Conservation (phyloP, 23 red algal species). For the Gracilaria caudata region DNA sequence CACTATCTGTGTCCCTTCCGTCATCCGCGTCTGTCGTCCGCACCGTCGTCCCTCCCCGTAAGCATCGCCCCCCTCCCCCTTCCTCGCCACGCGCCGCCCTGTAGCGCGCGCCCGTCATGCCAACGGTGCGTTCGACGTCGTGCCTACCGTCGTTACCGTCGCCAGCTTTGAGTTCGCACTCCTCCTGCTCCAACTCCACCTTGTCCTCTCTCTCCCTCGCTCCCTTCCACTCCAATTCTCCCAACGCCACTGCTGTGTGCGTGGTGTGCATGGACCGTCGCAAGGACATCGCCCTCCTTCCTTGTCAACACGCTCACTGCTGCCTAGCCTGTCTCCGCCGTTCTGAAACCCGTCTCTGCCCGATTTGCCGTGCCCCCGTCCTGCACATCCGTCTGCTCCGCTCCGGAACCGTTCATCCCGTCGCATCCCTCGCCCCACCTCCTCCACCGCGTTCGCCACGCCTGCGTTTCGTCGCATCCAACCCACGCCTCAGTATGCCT, state of each 20-base stretch:
- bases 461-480: slow-evolving; percentile 15
- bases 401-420: slow-evolving; percentile 18
- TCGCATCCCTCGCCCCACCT: slow-evolving; percentile 19
- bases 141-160: slow-evolving; percentile 8
- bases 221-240: not conserved
- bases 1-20: not conserved
- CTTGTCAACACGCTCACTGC: slow-evolving; percentile 66
- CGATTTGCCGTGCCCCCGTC: slow-evolving; percentile 52
- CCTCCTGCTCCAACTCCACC: slow-evolving; percentile 7
- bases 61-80: not conserved
- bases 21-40: not conserved
- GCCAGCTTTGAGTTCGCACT: not conserved
- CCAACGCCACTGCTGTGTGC: slow-evolving; percentile 26
- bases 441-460: not conserved
- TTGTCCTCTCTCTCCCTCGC: not conserved
- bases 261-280: slow-evolving; percentile 65
- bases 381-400: slow-evolving; percentile 19
- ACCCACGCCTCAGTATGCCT: slow-evolving; percentile 20
- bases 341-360: slow-evolving; percentile 38
- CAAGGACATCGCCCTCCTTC: slow-evolving; percentile 61
- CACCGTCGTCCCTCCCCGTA: not conserved
- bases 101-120: slow-evolving; percentile 1
- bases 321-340: slow-evolving; percentile 65
- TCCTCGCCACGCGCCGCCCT: not conserved
- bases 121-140: not conserved